Evolutionary conservation across 345 rosid genomes (phyloP).

Genomic region (Brassica juncea): DNA sequence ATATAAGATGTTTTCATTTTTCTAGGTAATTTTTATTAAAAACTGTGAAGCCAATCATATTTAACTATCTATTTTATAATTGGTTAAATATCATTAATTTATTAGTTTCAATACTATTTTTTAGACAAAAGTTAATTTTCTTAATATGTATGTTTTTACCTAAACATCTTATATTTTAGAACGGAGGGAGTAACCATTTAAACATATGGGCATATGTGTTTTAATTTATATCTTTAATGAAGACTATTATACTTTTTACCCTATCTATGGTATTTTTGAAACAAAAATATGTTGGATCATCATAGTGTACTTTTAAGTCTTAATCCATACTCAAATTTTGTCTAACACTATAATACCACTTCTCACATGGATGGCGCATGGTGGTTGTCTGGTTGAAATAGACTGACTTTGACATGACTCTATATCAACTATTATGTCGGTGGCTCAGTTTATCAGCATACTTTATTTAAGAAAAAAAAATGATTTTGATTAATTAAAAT

Average conservation of each 20-base stretch:
- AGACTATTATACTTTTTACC: background rate
- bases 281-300: background rate
- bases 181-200: too few species aligned
- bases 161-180: too few species aligned
- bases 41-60: too few species aligned
- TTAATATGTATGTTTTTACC: too few species aligned
- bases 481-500: background rate
- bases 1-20: too few species aligned
- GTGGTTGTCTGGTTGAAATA: background rate
- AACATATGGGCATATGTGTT: too few species aligned
- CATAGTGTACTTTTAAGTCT: background rate
- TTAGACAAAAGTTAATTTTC: too few species aligned
- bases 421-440: background rate
- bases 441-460: background rate
- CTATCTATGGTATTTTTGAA: background rate
- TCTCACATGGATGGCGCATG: constrained; percentile 36
- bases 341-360: background rate
- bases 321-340: background rate
- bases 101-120: too few species aligned
- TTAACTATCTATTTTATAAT: too few species aligned
- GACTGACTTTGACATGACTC: background rate
- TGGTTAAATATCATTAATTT: too few species aligned
- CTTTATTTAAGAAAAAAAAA: background rate
- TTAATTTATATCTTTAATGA: too few species aligned
- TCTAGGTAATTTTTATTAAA: too few species aligned